Evolutionary conservation across 202 grass and related monocot species (phyloP), one percentile per base, ranked within the genome.

Genomic region (Panicum hallii): DNA sequence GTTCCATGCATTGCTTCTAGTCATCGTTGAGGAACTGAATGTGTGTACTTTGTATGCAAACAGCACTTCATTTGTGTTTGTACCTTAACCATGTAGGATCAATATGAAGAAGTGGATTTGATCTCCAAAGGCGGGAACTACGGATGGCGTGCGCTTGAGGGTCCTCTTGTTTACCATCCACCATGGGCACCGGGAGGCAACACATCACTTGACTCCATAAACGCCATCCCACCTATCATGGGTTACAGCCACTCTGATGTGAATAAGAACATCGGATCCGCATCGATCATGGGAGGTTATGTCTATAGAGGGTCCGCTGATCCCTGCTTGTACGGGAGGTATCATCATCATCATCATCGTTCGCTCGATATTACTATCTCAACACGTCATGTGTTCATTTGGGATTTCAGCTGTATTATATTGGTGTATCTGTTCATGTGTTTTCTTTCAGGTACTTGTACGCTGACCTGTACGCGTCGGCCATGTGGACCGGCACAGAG

Each of bases 191-290:
- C 79, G 13, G 79, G 79, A 82, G 83, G 73, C n/a, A 90, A 78
- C 13, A 95, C 93, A 7, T 90, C 96, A 1, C 54, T 89, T 11
- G 73, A 32, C 34, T 91, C 91, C 57, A 93, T 95, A 82, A 87
- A 98, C 43, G 55, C 83, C 38, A 91, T 95, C 12, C 84, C 90
- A 72, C 91, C 93, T 28, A 62, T 95, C 42, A 89, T 93, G 93
- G 89, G 91, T 15, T 98, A 98, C 64, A 81, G 32, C 17, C 93
- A 95, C 89, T 92, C 86, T 3, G 86, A 85, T 32, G 79, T 92
- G 34, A 98, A 92, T 55, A 91, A 84, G 30, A 83, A 86, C 22
- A 72, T 88, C 12, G 89, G 89, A 23, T 98, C 96, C 5, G 96
- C 83, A 53, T 64, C 88, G 4, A 90, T 90, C 30, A 86, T 86